A percentile compares a stretch with the other conserved stretches of the same genome.
Conservation (phyloP, 1,284 basidiomycete genomes). For the Calocybe gambosa region DNA sequence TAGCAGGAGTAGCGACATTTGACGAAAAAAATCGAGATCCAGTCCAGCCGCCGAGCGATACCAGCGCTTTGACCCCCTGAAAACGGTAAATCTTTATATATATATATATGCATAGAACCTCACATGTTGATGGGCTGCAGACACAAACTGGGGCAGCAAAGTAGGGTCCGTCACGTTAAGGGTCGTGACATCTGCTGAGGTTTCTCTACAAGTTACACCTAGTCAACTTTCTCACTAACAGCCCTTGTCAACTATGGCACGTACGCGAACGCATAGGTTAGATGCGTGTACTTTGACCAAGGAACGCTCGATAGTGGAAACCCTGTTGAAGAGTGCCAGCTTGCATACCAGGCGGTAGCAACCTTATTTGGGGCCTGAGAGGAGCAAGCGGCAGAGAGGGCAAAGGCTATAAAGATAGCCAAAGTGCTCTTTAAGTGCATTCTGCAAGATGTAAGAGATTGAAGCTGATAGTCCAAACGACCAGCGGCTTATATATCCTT, state of each 20-base stretch:
- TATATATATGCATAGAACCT: slow-evolving; percentile 13
- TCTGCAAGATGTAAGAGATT: background rate
- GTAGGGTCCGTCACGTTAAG: slow-evolving; percentile 39
- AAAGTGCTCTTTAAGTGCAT: background rate
- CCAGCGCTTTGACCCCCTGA: slow-evolving; percentile 61
- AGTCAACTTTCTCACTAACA: background rate
- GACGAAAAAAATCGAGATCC: slow-evolving; percentile 75
- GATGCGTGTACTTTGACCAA: slow-evolving; percentile 46
- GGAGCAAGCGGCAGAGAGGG: slow-evolving; percentile 10
- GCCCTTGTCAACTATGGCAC: slow-evolving; percentile 20
- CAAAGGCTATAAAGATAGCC: slow-evolving; percentile 9
- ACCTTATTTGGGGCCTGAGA: slow-evolving; percentile 16
- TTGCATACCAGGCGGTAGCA: slow-evolving; percentile 38
- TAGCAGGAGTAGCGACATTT: slow-evolving; percentile 54
- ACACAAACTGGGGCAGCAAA: slow-evolving; percentile 48
- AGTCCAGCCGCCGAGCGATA: slow-evolving; percentile 88
- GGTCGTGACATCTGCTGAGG: slow-evolving; percentile 38
- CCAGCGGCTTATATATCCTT: background rate
- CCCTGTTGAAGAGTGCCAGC: slow-evolving; percentile 36
- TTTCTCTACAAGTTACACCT: slow-evolving; percentile 31
- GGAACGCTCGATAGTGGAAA: slow-evolving; percentile 36
- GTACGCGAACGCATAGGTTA: slow-evolving; percentile 55
- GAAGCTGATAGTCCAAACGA: background rate
- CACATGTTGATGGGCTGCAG: slow-evolving; percentile 47
- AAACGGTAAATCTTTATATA: background rate